A percentile compares a stretch with the other conserved stretches of the same genome.
Evolutionary conservation across 2,329 filamentous ascomycete genomes (phyloP).

Genomic region (Massarina eburnea): DNA sequence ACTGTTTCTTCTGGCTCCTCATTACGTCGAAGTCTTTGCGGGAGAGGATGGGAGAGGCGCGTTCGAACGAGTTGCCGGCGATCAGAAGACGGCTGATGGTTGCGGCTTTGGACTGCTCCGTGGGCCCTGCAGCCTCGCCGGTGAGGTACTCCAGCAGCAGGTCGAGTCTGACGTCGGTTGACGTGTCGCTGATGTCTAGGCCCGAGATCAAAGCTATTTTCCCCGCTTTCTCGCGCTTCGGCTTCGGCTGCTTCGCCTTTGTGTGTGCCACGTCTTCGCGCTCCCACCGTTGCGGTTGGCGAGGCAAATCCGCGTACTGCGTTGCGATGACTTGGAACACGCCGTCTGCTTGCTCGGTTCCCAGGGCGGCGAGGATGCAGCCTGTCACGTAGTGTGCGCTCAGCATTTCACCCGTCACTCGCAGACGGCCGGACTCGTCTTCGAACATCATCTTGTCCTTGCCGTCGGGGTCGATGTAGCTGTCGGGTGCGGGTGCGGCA

Average conservation of each 20-base stretch:
- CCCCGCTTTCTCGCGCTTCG: slow-evolving; percentile 51
- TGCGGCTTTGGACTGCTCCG: slow-evolving; percentile 61
- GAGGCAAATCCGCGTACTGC: slow-evolving; percentile 81
- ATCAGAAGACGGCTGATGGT: slow-evolving; percentile 84
- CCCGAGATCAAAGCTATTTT: slow-evolving; percentile 91
- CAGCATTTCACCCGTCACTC: slow-evolving; percentile 72
- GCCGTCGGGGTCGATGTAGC: slow-evolving; percentile 68
- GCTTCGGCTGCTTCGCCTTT: slow-evolving; percentile 38
- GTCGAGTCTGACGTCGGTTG: slow-evolving; percentile 71
- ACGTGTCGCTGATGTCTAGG: slow-evolving; percentile 75
- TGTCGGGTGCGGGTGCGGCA: slow-evolving; percentile 73
- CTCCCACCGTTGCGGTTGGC: slow-evolving; percentile 80
- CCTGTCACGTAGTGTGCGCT: slow-evolving; percentile 79
- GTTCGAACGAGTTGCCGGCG: slow-evolving; percentile 80
- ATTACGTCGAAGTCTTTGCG: slow-evolving; percentile 48
- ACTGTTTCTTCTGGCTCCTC: slow-evolving; percentile 71
- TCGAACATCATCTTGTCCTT: slow-evolving; percentile 82
- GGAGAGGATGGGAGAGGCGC: slow-evolving; percentile 50
- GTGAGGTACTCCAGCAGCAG: slow-evolving; percentile 85
- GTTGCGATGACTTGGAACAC: slow-evolving; percentile 92
- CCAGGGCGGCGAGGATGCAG: slow-evolving; percentile 90
- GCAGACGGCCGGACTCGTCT: slow-evolving; percentile 89
- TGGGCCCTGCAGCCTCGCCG: slow-evolving; percentile 70
- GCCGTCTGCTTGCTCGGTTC: slow-evolving; percentile 88
- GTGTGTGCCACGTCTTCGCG: slow-evolving; percentile 55